A percentile compares a stretch with the other conserved stretches of the same genome.
phyloP scores from a whole-genome alignment of 1,139 yeast genomes.

The Hyphopichia pseudoburtonii region DNA sequence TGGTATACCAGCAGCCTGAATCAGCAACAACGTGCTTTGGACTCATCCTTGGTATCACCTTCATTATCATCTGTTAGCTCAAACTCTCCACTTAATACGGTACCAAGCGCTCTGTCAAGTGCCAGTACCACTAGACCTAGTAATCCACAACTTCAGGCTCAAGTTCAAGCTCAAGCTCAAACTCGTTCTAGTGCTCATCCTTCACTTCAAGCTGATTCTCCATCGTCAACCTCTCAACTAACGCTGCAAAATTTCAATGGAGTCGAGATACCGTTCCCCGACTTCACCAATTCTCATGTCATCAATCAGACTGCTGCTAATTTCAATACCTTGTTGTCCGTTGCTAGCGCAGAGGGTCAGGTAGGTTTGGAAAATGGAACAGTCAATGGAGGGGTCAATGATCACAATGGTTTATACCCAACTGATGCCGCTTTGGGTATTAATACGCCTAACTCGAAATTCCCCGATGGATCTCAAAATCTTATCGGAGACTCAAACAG shows the following conservation, averaged over 20 bases:
- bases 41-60: slow-evolving; percentile 3
- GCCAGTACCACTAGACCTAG: neutral
- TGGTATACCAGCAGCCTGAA: slow-evolving; percentile 1
- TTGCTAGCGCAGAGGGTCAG: too few relatives aligned
- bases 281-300: neutral
- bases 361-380: too few relatives aligned
- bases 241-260: slow-evolving; percentile 1
- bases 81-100: slow-evolving; percentile 1
- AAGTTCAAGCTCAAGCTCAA: neutral
- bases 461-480: too few relatives aligned
- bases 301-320: neutral
- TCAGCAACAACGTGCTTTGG: neutral
- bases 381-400: too few relatives aligned
- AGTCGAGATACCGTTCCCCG: slow-evolving; percentile 3
- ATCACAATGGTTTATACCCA: neutral
- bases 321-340: slow-evolving; percentile 4
- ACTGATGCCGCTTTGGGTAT: too few relatives aligned
- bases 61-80: slow-evolving; percentile 3
- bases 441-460: too few relatives aligned
- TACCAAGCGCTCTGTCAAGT: neutral
- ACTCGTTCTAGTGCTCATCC: neutral
- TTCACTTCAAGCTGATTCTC: too few relatives aligned
- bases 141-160: neutral
- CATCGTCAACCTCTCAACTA: neutral
- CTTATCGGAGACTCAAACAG: too few relatives aligned